These are phyloP conservation scores for Solanum commersonii DNA, from an alignment of 257 asterid genomes.

Conservation along the genomic window DNA sequence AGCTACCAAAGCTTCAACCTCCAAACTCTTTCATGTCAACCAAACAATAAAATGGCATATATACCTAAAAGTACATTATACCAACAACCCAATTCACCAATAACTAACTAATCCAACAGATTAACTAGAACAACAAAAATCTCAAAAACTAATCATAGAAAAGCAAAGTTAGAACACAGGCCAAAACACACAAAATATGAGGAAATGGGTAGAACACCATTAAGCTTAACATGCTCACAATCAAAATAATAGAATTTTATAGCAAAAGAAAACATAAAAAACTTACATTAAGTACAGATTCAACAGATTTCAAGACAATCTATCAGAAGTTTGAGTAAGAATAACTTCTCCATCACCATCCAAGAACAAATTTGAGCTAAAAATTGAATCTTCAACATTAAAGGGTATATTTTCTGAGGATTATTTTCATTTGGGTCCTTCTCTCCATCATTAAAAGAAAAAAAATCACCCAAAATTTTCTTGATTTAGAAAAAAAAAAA, in stretches of 20 bases:
- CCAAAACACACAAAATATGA: not conserved
- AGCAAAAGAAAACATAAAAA: not conserved
- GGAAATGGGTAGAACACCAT: not conserved
- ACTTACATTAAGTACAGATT: conserved; percentile 43
- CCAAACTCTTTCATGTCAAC: not conserved
- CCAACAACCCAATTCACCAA: not conserved
- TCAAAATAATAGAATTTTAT: not conserved
- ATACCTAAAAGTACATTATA: not conserved
- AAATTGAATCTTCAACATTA: conserved; percentile 25
- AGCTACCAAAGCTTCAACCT: not conserved
- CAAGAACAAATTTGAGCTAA: conserved; percentile 45
- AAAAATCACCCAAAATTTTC: not conserved
- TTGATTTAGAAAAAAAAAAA: not conserved
- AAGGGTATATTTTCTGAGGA: conserved; percentile 21
- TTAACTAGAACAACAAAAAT: not conserved
- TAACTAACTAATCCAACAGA: not conserved
- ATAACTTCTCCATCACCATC: conserved; percentile 64
- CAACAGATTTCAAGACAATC: conserved; percentile 53
- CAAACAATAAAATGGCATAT: not conserved
- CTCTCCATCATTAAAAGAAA: conserved; percentile 26
- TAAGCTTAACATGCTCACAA: not conserved
- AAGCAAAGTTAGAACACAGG: not conserved
- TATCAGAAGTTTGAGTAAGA: conserved; percentile 43
- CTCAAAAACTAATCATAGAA: not conserved
- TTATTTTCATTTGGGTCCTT: conserved; percentile 25